phyloP scores from a whole-genome alignment of 163 green algal species.

The Chlorella variabilis region DNA sequence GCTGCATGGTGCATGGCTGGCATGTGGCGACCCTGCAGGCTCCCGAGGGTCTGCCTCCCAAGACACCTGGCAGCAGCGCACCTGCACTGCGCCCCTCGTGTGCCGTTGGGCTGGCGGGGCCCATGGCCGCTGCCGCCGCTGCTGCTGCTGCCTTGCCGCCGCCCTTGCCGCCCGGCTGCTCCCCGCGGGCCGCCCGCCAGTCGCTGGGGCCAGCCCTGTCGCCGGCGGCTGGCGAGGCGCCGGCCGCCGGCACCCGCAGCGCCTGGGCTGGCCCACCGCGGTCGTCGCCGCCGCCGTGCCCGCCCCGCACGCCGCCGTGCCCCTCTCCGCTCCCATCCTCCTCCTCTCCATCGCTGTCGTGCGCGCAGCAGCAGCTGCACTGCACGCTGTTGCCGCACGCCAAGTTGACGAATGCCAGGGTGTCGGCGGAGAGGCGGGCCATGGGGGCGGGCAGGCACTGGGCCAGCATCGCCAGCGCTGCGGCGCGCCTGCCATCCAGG shows the following conservation, averaged over 20 bases:
- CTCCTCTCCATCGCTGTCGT: conserved; percentile 6
- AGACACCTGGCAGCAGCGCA: no score
- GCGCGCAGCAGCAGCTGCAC: conserved; percentile 28
- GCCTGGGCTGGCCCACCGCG: neutral
- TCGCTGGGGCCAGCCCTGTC: neutral
- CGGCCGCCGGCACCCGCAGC: neutral
- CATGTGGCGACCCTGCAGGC: no score
- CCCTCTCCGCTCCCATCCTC: neutral
- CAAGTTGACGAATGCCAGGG: conserved; percentile 31
- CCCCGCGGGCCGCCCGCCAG: neutral
- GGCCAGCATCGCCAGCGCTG: neutral
- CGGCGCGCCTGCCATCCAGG: neutral
- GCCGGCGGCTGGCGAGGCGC: neutral
- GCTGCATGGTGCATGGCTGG: no score
- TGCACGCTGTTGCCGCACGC: conserved; percentile 4
- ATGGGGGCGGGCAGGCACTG: conserved; percentile 18
- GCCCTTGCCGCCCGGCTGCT: neutral
- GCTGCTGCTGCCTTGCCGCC: neutral
- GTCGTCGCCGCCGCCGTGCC: neutral
- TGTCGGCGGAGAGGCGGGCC: neutral
- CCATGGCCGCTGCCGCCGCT: neutral
- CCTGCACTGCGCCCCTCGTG: neutral
- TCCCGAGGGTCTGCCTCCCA: no score
- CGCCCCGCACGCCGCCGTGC: no score
- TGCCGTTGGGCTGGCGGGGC: neutral